Evolutionary conservation across 495 filamentous ascomycete species (phyloP).

Genomic region (Cercophora samala): DNA sequence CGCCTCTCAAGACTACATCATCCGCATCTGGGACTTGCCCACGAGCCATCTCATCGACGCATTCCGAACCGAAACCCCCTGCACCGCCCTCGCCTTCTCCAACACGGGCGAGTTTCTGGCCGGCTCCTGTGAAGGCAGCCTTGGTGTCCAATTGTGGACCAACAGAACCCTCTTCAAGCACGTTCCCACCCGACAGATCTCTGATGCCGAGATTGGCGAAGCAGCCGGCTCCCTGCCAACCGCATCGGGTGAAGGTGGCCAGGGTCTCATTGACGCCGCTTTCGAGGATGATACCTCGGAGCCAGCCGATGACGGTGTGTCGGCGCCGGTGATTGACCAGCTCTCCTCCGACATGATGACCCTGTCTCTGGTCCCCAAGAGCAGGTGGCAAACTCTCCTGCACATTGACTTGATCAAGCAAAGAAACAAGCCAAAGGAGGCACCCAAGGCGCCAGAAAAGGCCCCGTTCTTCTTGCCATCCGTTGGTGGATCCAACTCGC

Average conservation of each 20-base stretch:
- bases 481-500: constrained; percentile 39
- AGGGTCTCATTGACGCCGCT: constrained; percentile 62
- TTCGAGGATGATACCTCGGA: constrained; percentile 53
- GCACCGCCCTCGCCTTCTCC: constrained; percentile 82
- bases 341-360: constrained; percentile 78
- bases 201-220: constrained; percentile 64
- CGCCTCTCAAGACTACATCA: constrained; percentile 73
- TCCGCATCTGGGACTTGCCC: constrained; percentile 93
- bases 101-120: constrained; percentile 88
- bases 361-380: constrained; percentile 81
- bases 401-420: constrained; percentile 86
- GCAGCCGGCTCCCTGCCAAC: constrained; percentile 63
- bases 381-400: constrained; percentile 87
- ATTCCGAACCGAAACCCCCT: constrained; percentile 68
- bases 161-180: constrained; percentile 88
- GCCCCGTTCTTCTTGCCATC: constrained; percentile 95
- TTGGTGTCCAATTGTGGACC: constrained; percentile 93
- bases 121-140: constrained; percentile 73
- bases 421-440: constrained; percentile 91
- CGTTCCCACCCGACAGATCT: constrained; percentile 75
- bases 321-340: constrained; percentile 61
- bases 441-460: constrained; percentile 87
- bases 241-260: constrained; percentile 78
- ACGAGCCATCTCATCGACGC: constrained; percentile 93
- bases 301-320: constrained; percentile 46